A percentile compares a stretch with the other conserved stretches of the same genome.
phyloP scores from a whole-genome alignment of 106 monocot species.

The Gastrodia elata region DNA sequence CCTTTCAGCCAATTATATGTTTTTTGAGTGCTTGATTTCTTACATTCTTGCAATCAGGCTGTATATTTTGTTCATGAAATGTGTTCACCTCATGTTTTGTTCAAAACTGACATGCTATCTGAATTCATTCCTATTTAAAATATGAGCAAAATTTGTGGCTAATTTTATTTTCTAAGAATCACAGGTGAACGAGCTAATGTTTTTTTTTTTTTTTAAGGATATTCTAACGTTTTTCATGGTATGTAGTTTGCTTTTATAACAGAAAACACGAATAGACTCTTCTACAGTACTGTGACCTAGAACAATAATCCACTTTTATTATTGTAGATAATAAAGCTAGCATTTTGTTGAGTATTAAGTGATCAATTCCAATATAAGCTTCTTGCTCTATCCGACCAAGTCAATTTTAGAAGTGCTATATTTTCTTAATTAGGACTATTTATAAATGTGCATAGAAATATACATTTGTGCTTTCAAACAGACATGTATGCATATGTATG shows the following conservation, averaged over 20 bases:
- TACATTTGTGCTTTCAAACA: too few relatives aligned
- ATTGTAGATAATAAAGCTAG: neutral
- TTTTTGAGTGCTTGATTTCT: neutral
- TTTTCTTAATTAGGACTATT: neutral
- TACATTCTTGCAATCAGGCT: neutral
- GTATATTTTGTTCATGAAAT: neutral
- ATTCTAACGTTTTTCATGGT: neutral
- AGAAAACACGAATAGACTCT: neutral
- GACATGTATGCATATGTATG: neutral
- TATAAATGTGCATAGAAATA: neutral
- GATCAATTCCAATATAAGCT: too few relatives aligned
- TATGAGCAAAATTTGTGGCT: neutral
- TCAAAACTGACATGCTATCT: neutral
- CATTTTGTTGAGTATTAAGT: neutral
- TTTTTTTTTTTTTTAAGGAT: neutral
- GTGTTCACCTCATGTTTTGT: neutral
- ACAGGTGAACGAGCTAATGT: neutral
- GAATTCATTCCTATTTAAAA: neutral
- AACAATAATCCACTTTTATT: neutral
- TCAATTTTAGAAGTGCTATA: neutral
- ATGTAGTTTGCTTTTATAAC: neutral
- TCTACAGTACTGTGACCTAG: neutral
- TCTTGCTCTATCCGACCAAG: too few relatives aligned
- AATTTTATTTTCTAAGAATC: neutral
- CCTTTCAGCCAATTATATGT: neutral